A percentile compares a stretch with the other conserved stretches of the same genome.
Conservation (phyloP, 441 rosid species). For the Melastoma candidum region DNA sequence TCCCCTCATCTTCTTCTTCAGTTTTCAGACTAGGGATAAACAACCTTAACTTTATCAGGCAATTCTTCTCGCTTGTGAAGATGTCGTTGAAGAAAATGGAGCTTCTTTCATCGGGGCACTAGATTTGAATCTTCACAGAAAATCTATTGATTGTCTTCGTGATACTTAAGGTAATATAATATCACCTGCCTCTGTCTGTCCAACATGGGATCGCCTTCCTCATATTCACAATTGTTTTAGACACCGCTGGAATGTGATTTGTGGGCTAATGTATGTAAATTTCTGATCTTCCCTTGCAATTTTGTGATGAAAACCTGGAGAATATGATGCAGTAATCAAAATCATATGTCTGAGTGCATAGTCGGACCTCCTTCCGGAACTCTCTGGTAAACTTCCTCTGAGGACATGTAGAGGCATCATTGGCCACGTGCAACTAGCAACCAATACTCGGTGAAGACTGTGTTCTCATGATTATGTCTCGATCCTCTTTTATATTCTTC, state of each 20-base stretch:
- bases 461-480: slow-evolving; percentile 4
- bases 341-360: slow-evolving; percentile 81
- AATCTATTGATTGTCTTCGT: slow-evolving; percentile 37
- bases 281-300: background rate
- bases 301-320: slow-evolving; percentile 25
- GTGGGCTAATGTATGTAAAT: too few species aligned
- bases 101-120: slow-evolving; percentile 28
- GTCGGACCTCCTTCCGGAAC: slow-evolving; percentile 54
- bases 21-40: background rate
- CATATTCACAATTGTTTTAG: too few species aligned
- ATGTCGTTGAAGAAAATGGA: slow-evolving; percentile 37
- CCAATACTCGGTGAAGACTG: slow-evolving; percentile 29
- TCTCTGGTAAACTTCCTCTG: slow-evolving; percentile 76
- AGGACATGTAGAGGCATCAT: slow-evolving; percentile 88
- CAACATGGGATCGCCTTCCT: too few species aligned
- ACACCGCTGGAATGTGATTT: too few species aligned
- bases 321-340: slow-evolving; percentile 49
- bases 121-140: slow-evolving; percentile 40
- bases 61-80: slow-evolving; percentile 73
- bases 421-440: slow-evolving; percentile 54
- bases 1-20: too few species aligned
- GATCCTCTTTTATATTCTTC: background rate
- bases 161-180: slow-evolving; percentile 58
- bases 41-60: slow-evolving; percentile 39
- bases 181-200: too few species aligned